phyloP scores from a whole-genome alignment of 2,329 filamentous ascomycete genomes.

The Ophiostoma ulmi region DNA sequence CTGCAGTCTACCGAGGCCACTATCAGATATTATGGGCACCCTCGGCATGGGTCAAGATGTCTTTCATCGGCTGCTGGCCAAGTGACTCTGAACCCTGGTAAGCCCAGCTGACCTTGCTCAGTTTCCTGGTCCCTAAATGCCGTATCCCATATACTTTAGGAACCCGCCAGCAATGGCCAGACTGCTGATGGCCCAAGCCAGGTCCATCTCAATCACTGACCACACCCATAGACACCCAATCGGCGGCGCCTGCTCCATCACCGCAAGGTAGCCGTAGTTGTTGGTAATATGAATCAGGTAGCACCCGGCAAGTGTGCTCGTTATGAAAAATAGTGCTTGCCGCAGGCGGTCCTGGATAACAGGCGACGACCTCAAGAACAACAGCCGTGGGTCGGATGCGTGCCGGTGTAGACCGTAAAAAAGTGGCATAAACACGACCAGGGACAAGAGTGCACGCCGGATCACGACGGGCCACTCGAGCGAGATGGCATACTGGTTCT shows the following conservation, averaged over 20 bases:
- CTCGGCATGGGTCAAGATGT: neutral
- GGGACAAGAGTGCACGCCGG: conserved; percentile 48
- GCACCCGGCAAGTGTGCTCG: conserved; percentile 61
- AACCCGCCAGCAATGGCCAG: conserved; percentile 44
- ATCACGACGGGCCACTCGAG: conserved; percentile 56
- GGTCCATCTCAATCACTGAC: conserved; percentile 79
- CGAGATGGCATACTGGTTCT: conserved; percentile 68
- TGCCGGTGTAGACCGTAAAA: conserved; percentile 56
- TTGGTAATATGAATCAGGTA: conserved; percentile 82
- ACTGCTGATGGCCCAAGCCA: conserved; percentile 58
- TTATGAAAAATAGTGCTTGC: conserved; percentile 58
- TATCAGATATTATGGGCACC: too few species aligned
- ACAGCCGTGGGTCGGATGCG: conserved; percentile 42
- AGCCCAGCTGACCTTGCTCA: neutral
- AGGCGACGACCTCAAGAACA: conserved; percentile 46
- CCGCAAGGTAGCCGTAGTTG: conserved; percentile 70
- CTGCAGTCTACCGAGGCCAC: too few species aligned
- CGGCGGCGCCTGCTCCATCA: conserved; percentile 89
- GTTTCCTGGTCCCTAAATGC: neutral
- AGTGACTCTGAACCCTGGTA: neutral
- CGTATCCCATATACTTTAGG: conserved; percentile 47
- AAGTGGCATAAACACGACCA: conserved; percentile 51
- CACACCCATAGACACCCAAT: conserved; percentile 89
- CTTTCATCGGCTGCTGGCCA: neutral
- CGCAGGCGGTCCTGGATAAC: conserved; percentile 45